phyloP scores from a whole-genome alignment of 805 yeast species.

The Wickerhamomyces subpelliculosus region DNA sequence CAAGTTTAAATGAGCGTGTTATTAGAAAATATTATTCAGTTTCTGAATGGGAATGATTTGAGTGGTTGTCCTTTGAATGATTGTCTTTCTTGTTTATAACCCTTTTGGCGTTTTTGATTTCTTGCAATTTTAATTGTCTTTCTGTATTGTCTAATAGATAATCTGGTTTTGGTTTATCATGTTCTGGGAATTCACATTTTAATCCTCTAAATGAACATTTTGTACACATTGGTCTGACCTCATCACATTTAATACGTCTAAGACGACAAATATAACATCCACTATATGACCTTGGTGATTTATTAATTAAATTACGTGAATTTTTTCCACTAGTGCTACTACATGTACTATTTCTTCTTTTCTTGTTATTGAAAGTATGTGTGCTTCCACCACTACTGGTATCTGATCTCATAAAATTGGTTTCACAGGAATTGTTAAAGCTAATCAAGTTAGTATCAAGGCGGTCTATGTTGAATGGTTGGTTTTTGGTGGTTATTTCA shows the following conservation, averaged over 20 bases:
- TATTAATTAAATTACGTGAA: too few species aligned
- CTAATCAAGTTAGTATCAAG: too few species aligned
- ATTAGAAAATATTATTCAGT: conserved; percentile 12
- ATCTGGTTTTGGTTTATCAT: conserved; percentile 1
- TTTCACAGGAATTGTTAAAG: too few species aligned
- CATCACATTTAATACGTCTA: conserved; percentile 60
- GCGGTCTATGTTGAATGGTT: too few species aligned
- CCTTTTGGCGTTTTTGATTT: neutral
- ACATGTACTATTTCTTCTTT: too few species aligned
- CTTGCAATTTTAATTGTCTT: conserved; percentile 3
- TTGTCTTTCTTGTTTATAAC: neutral
- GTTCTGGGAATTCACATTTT: conserved; percentile 8
- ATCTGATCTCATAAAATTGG: too few species aligned
- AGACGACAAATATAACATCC: conserved; percentile 54
- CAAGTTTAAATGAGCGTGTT: conserved; percentile 15
- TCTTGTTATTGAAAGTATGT: too few species aligned
- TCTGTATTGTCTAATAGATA: conserved; percentile 4
- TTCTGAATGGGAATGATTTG: conserved; percentile 21
- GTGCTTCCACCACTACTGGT: too few species aligned
- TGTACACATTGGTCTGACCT: conserved; percentile 47
- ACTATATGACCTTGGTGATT: conserved; percentile 12
- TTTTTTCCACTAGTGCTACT: too few species aligned
- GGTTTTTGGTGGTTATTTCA: too few species aligned
- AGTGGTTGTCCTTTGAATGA: neutral
- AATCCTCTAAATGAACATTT: conserved; percentile 32